Percentiles rank a stretch among this genome's conserved stretches.
phyloP scores from a whole-genome alignment of 768 basidiomycete species.

The Trametes meyenii region DNA sequence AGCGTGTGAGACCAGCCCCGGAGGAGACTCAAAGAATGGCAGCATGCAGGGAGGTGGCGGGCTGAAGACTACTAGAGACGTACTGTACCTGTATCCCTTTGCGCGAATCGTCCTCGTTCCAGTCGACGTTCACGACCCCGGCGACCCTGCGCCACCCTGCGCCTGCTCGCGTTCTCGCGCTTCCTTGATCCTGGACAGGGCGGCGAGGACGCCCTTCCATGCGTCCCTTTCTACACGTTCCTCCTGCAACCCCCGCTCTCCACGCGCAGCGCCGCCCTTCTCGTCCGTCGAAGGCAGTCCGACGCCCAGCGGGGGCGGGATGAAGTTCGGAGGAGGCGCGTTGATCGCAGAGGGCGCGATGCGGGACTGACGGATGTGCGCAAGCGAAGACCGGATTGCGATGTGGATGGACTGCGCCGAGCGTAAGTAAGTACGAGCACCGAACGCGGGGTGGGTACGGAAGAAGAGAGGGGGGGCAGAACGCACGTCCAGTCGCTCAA shows the following conservation, averaged over 20 bases:
- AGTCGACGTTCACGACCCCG: background rate
- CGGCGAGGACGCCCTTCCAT: constrained; percentile 74
- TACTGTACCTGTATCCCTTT: constrained; percentile 13
- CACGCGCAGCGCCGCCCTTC: constrained; percentile 31
- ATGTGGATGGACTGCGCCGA: constrained; percentile 69
- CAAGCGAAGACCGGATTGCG: constrained; percentile 75
- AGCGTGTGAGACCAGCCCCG: constrained; percentile 39
- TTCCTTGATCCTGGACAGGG: constrained; percentile 64
- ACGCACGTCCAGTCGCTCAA: constrained; percentile 76
- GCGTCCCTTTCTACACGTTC: constrained; percentile 75
- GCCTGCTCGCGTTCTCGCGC: constrained; percentile 36
- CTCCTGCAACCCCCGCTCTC: constrained; percentile 69
- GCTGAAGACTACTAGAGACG: constrained; percentile 2
- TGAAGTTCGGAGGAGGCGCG: constrained; percentile 70
- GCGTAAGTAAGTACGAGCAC: background rate
- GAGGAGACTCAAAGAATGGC: background rate
- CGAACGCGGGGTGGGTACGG: background rate
- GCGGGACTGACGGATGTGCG: constrained; percentile 79
- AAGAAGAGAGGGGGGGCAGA: background rate
- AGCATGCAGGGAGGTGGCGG: background rate
- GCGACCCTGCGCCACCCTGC: background rate
- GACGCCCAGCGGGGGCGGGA: constrained; percentile 79
- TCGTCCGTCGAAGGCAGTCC: constrained; percentile 55
- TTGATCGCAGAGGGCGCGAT: constrained; percentile 89
- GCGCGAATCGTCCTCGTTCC: background rate